phyloP scores from a whole-genome alignment of 495 filamentous ascomycete genomes.

The Trichoderma reesei region DNA sequence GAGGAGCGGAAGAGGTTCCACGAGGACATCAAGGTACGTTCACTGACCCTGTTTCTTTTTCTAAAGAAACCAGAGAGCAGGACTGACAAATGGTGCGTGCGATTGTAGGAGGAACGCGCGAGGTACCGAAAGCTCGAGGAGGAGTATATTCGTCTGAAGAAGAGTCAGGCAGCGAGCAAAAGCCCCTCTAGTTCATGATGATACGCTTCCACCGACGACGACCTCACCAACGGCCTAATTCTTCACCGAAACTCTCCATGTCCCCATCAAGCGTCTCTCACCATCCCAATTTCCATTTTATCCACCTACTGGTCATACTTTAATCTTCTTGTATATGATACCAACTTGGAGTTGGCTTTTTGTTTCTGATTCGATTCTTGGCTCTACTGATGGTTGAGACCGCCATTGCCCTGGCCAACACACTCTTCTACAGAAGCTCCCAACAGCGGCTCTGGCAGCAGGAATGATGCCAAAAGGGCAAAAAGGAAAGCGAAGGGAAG shows the following conservation, averaged over 20 bases:
- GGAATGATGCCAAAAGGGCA: too few species aligned
- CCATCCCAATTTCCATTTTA: neutral
- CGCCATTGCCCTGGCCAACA: neutral
- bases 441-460: too few species aligned
- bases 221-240: neutral
- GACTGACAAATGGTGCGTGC: neutral
- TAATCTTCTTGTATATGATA: conserved; percentile 6
- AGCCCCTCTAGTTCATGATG: conserved; percentile 19
- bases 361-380: conserved; percentile 20
- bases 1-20: conserved; percentile 44
- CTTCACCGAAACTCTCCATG: neutral
- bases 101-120: conserved; percentile 38
- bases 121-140: conserved; percentile 37
- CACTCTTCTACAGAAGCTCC: too few species aligned
- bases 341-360: conserved; percentile 17
- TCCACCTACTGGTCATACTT: neutral
- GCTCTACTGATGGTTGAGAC: neutral
- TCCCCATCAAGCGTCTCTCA: neutral
- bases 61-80: conserved; percentile 14
- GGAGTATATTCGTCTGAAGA: conserved; percentile 31
- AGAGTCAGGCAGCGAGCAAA: conserved; percentile 26
- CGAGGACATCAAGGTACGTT: conserved; percentile 37
- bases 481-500: too few species aligned
- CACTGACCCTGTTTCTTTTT: neutral
- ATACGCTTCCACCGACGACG: neutral